phyloP scores from a whole-genome alignment of 2,329 filamentous ascomycete species.

The Microsporum ferrugineum region DNA sequence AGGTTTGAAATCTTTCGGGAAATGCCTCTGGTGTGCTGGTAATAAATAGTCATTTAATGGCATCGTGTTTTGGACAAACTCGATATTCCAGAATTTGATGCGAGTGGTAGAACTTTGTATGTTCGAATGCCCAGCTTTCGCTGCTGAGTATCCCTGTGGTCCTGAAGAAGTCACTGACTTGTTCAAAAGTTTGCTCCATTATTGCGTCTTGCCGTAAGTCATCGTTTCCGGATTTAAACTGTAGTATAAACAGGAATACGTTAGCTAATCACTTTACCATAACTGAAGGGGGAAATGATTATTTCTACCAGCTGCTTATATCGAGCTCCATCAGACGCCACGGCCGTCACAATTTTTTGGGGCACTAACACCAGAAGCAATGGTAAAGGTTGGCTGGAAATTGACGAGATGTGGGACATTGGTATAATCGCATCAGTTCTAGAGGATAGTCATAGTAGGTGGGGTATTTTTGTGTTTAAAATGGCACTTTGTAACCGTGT shows the following conservation, averaged over 20 bases:
- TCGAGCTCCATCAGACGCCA: conserved; percentile 62
- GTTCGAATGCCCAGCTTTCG: conserved; percentile 83
- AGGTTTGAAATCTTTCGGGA: conserved; percentile 70
- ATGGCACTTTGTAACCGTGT: conserved; percentile 52
- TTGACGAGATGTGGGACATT: conserved; percentile 60
- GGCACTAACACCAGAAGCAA: conserved; percentile 81
- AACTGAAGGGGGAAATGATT: not conserved
- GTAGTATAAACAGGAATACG: not conserved
- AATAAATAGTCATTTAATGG: conserved; percentile 86
- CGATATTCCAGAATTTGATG: conserved; percentile 73
- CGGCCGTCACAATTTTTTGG: conserved; percentile 83
- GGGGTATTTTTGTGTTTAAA: conserved; percentile 64
- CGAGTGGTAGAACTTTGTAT: conserved; percentile 91
- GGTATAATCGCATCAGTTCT: conserved; percentile 63
- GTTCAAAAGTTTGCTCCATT: conserved; percentile 99
- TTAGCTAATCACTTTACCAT: conserved; percentile 8
- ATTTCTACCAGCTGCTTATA: conserved; percentile 69
- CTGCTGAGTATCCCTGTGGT: conserved; percentile 76
- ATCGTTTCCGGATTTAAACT: conserved; percentile 89
- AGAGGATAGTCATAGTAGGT: conserved; percentile 66
- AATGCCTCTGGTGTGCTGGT: conserved; percentile 77
- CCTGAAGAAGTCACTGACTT: conserved; percentile 81
- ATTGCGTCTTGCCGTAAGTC: conserved; percentile 93
- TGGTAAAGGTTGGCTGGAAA: conserved; percentile 64
- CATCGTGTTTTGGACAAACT: conserved; percentile 90